Evolutionary conservation across 2,329 filamentous ascomycete species (phyloP), one percentile per base, ranked within the genome.

Genomic region (Paraphoma sp.): DNA sequence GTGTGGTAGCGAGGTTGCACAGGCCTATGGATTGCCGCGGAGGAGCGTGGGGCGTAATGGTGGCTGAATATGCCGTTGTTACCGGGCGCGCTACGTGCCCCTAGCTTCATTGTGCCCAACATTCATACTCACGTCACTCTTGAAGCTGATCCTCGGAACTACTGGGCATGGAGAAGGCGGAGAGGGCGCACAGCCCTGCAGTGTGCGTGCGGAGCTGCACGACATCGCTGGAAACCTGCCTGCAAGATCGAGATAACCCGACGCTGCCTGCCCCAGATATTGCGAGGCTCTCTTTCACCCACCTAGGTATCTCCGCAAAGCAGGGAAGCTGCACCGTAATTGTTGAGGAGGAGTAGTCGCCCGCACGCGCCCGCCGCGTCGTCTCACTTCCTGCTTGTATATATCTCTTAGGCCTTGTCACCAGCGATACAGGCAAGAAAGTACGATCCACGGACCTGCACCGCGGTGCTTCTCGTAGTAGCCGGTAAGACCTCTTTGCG

Each of bases 271-370:
- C 30, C 10, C 44, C 23, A 33, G 29, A 28, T 30, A 36, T 36
- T 5, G 28, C 23, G 43, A 50, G 12, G 18, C 48, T 40, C 49
- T 45, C 31, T 23, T 48, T 48, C 45, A 47, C 29, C 51, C 47
- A 50, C 45, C 54, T 41, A 38, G 33, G 55, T 42, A 29, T 46
- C 56, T 36, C 50, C 52, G 54, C 56, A 51, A 56, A 30, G 23
- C 56, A 58, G 59, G 54, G 49, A 62, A 58, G 56, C 36, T 48
- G 59, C 59, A 45, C 45, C 49, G 36, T 48, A 50, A 50, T 46
- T 51, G 51, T 47, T 51, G 31, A 50, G 56, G 36, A 56, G 53
- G 38, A 50, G 47, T 59, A 50, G 28, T 45, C 50, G 40, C 47
- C 57, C 23, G 52, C 29, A 36, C 17, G 46, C 53, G 17, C 49